Evolutionary conservation across 1,139 yeast species (phyloP), one percentile per base, ranked within the genome.

Genomic region (Lodderomyces parapsilosis): DNA sequence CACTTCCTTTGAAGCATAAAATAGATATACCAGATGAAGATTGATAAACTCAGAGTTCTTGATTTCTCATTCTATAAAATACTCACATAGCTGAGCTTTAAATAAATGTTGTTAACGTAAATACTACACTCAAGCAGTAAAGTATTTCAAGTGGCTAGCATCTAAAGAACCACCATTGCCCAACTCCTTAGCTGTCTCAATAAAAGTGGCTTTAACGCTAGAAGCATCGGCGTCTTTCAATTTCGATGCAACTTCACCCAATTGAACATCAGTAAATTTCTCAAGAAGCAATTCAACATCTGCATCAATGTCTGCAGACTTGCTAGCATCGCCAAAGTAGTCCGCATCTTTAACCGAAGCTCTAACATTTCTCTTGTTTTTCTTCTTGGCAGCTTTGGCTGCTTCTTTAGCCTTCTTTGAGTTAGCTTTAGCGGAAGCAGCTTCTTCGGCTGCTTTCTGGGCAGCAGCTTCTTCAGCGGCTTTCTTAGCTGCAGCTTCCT

Each of bases 391-490:
- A 55, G 81, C 83, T 78, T 90, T 91, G 46, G 96, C 96, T 59
- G 96, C 96, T 76, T 93, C 98, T 77, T 91, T 94, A 52, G 91
- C 83, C 77, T 93, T 93, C 79, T 91, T 91, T 59, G 83, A 71
- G 53, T 71, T 74, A 52, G 78, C 85, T 69, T 87, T 89, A 39
- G 77, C 74, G 19, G 74, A 67, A 49, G 83, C 86, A 43, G 81
- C 94, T 44, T 79, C 89, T 65, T 84, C 95, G 45, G 87, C 89
- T 58, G 85, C 87, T 59, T 78, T 81, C 58, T 78, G 79, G 45
- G 87, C 87, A 53, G 81, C 83, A 27, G 58, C 76, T 62, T 87
- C 97, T 52, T 86, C 96, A 53, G 87, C 96, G 54, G 88, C 95
- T 68, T 83, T 83, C 58, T 84, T 86, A 59, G 81, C 81, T 56